These are phyloP conservation scores for Ceratobasidium sp. DNA, from an alignment of 1,284 basidiomycete species.

Conservation along the genomic window DNA sequence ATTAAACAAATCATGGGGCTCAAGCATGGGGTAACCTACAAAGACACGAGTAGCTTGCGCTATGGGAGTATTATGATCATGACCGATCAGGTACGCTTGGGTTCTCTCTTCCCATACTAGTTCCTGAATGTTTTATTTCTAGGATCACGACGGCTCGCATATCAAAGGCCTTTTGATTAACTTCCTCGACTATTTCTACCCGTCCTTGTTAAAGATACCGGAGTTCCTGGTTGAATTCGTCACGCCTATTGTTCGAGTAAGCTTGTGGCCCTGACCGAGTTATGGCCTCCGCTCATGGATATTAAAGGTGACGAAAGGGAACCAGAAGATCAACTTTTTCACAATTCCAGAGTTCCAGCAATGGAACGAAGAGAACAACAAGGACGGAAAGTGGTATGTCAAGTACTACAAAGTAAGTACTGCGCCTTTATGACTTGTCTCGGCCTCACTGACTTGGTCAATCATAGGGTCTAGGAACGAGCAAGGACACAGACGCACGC, in stretches of 20 bases:
- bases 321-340: constrained; percentile 87
- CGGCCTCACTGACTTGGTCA: constrained; percentile 13
- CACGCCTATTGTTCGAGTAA: constrained; percentile 94
- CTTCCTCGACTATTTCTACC: constrained; percentile 97
- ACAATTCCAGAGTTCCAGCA: constrained; percentile 97
- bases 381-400: constrained; percentile 83
- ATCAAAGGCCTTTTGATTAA: constrained; percentile 99
- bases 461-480: constrained; percentile 91
- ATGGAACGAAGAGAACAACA: constrained; percentile 84
- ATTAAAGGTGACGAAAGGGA: constrained; percentile 75
- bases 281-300: neutral
- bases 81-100: constrained; percentile 88
- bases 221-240: constrained; percentile 98
- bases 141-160: constrained; percentile 99
- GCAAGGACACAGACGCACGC: constrained; percentile 84
- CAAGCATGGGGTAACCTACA: constrained; percentile 92
- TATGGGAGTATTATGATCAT: constrained; percentile 99
- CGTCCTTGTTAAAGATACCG: constrained; percentile 89
- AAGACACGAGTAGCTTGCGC: constrained; percentile 72
- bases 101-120: constrained; percentile 36
- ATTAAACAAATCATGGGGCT: constrained; percentile 99
- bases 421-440: neutral
- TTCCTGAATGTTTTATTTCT: constrained; percentile 36
- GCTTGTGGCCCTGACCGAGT: constrained; percentile 48
- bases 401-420: constrained; percentile 93